Evolutionary conservation across 495 filamentous ascomycete genomes (phyloP).

Genomic region (Penicillium lagena): DNA sequence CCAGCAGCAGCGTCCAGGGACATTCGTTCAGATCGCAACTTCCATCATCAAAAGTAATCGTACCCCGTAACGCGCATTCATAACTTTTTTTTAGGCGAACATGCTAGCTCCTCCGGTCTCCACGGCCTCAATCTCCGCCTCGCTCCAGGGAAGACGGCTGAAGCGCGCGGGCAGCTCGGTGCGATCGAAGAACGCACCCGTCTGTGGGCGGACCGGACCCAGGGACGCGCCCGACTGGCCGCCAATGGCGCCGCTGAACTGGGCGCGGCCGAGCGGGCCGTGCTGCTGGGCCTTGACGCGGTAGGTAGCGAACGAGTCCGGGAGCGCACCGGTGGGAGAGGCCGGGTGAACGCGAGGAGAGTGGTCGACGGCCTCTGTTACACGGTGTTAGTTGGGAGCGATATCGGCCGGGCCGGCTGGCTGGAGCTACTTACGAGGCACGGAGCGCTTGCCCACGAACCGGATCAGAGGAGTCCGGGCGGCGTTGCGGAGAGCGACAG

Average conservation of each 20-base stretch:
- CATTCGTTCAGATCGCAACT: constrained; percentile 9
- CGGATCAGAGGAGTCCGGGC: constrained; percentile 78
- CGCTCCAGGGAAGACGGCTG: constrained; percentile 59
- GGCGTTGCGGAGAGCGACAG: constrained; percentile 60
- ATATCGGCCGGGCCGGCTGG: background rate
- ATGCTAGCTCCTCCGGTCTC: constrained; percentile 85
- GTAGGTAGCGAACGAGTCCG: constrained; percentile 82
- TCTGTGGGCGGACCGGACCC: constrained; percentile 60
- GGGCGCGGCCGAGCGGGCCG: constrained; percentile 61
- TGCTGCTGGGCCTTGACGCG: constrained; percentile 89
- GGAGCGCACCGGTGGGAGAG: constrained; percentile 54
- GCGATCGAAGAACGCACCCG: constrained; percentile 82
- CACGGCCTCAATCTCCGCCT: constrained; percentile 89
- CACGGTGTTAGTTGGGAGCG: constrained; percentile 9
- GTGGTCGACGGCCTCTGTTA: constrained; percentile 64
- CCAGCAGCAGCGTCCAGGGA: constrained; percentile 4
- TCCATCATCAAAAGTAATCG: constrained; percentile 15
- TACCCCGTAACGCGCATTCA: constrained; percentile 14
- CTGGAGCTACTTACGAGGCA: constrained; percentile 59
- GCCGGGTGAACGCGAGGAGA: constrained; percentile 56
- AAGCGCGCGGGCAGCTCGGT: constrained; percentile 80
- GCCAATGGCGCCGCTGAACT: constrained; percentile 53
- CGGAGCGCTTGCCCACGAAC: constrained; percentile 82
- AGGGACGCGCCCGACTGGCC: constrained; percentile 57
- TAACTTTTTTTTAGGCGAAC: constrained; percentile 34